Evolutionary conservation across 2,329 filamentous ascomycete species (phyloP).

Genomic region (Monosporascus sp.): DNA sequence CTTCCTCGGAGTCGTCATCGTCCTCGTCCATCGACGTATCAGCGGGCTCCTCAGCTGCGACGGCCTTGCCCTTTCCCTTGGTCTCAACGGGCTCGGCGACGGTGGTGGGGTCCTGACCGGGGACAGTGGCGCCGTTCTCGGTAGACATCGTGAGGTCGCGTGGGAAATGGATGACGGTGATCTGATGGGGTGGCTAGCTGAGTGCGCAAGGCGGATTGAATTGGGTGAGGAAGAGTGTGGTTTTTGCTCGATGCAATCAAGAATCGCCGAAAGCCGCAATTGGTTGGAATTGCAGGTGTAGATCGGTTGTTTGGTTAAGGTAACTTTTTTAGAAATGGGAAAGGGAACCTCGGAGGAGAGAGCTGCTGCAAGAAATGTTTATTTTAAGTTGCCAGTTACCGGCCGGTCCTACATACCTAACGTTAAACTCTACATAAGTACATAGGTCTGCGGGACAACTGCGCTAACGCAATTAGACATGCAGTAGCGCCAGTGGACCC

Average conservation of each 20-base stretch:
- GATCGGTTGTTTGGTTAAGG: conserved; percentile 13
- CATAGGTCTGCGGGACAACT: background rate
- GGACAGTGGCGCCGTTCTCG: conserved; percentile 44
- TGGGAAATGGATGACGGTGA: background rate
- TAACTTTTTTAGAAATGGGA: background rate
- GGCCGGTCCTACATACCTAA: background rate
- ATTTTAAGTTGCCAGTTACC: background rate
- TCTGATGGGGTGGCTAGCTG: conserved; percentile 2
- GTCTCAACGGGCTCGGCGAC: conserved; percentile 41
- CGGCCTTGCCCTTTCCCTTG: conserved; percentile 88
- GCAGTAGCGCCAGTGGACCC: background rate
- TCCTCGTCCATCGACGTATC: conserved; percentile 71
- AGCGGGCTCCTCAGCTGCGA: conserved; percentile 45
- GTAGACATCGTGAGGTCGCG: conserved; percentile 38
- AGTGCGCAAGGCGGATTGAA: background rate
- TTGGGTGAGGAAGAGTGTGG: conserved; percentile 2
- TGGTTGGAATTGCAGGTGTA: conserved; percentile 15
- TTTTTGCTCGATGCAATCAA: conserved; percentile 7
- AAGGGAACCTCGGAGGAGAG: no score
- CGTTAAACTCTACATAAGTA: background rate
- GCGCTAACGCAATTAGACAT: background rate
- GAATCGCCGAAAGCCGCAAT: conserved; percentile 13
- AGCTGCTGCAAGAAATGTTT: no score
- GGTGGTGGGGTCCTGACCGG: conserved; percentile 37
- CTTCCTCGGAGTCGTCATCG: conserved; percentile 59